These are phyloP conservation scores for Magnaporthiopsis poae DNA, from an alignment of 2,329 filamentous ascomycete genomes.

Conservation along the genomic window DNA sequence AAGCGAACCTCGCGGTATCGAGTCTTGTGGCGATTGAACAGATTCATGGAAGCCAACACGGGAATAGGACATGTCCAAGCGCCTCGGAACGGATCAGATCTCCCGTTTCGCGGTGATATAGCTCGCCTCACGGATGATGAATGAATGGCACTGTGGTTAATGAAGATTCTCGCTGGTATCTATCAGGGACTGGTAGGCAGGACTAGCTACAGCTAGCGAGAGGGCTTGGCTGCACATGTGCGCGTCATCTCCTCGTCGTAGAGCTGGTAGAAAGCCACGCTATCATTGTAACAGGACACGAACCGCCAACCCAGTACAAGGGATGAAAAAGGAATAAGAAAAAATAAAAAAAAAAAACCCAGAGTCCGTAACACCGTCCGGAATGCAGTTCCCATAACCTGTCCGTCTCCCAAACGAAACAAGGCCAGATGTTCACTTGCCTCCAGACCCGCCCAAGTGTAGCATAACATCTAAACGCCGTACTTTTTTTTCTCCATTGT, in stretches of 20 bases:
- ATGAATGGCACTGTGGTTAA: not conserved
- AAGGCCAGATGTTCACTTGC: not conserved
- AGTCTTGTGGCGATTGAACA: too few species aligned
- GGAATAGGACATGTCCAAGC: not conserved
- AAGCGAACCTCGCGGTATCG: not conserved
- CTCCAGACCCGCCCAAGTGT: not conserved
- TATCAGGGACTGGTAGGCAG: not conserved
- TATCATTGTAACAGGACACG: not conserved
- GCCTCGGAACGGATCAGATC: not conserved
- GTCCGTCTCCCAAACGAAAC: not conserved
- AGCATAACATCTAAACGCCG: not conserved
- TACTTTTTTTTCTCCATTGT: not conserved
- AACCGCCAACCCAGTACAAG: too few species aligned
- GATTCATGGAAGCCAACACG: not conserved
- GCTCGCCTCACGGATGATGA: too few species aligned
- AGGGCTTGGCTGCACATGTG: not conserved
- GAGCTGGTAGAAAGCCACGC: not conserved
- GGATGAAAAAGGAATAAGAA: not conserved
- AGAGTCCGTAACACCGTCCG: not conserved
- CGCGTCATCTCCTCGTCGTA: not conserved
- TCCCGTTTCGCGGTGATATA: too few species aligned
- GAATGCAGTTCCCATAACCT: not conserved
- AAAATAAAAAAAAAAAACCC: not conserved
- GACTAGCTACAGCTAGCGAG: not conserved
- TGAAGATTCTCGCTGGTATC: not conserved